phyloP scores from a whole-genome alignment of 2,329 filamentous ascomycete species.

The Hypoxylon sp. region DNA sequence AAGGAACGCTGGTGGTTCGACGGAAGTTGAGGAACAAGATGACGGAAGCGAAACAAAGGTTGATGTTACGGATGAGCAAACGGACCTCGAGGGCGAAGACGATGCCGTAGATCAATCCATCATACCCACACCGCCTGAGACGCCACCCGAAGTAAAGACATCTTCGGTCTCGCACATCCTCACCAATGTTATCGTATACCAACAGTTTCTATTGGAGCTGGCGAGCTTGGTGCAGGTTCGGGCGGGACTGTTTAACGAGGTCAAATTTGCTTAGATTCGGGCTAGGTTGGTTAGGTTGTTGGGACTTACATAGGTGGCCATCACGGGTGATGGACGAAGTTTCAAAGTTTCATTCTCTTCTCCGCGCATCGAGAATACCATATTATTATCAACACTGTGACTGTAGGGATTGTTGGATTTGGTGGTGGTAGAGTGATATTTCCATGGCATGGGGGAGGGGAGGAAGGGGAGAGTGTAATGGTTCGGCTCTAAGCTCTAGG shows the following conservation, averaged over 20 bases:
- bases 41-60: conserved; percentile 40
- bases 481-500: too few relatives aligned
- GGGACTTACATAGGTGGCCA: not conserved
- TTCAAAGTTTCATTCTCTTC: not conserved
- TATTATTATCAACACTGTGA: conserved; percentile 18
- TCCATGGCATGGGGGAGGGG: conserved; percentile 12
- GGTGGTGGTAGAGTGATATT: conserved; percentile 12
- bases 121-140: conserved; percentile 37
- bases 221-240: conserved; percentile 78
- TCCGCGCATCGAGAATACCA: conserved; percentile 12
- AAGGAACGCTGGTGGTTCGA: conserved; percentile 39
- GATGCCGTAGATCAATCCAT: conserved; percentile 40
- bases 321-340: conserved; percentile 8
- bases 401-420: too few relatives aligned
- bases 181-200: conserved; percentile 80
- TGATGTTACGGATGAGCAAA: conserved; percentile 37
- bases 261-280: conserved; percentile 62
- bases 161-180: conserved; percentile 80
- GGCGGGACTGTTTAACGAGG: conserved; percentile 79
- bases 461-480: not conserved
- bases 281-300: not conserved
- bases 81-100: conserved; percentile 28
- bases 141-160: conserved; percentile 48
- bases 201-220: conserved; percentile 81
- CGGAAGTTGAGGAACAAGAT: conserved; percentile 38